phyloP scores from a whole-genome alignment of 148 eudicot genomes.

The Persicaria maculosa region DNA sequence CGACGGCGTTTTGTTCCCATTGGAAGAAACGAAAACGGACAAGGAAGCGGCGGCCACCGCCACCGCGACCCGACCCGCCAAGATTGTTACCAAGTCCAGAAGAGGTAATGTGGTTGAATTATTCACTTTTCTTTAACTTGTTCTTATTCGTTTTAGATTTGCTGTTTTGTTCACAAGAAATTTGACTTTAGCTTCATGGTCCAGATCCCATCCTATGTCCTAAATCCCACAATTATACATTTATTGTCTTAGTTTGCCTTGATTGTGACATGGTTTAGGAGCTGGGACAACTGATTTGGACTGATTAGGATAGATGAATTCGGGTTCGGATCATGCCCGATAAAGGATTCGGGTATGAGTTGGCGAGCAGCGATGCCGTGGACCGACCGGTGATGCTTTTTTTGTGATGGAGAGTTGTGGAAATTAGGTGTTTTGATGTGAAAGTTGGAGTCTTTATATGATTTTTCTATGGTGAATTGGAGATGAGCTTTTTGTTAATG shows the following conservation, averaged over 20 bases:
- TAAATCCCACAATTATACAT: too few species aligned
- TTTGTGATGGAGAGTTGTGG: neutral
- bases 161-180: constrained; percentile 6
- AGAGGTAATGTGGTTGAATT: constrained; percentile 44
- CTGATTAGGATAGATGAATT: neutral
- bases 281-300: too few species aligned
- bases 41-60: constrained; percentile 2
- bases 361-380: neutral
- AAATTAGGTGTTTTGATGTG: neutral
- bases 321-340: neutral
- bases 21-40: constrained; percentile 26
- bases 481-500: neutral
- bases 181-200: neutral
- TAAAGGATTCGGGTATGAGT: neutral
- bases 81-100: constrained; percentile 53
- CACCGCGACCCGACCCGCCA: constrained; percentile 18
- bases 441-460: neutral
- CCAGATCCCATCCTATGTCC: too few species aligned
- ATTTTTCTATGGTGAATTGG: neutral
- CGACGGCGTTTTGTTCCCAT: constrained; percentile 72
- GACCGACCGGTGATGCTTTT: too few species aligned
- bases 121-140: neutral
- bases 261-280: too few species aligned
- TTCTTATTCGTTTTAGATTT: neutral
- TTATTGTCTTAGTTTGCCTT: too few species aligned